Conservation (phyloP, 768 basidiomycete species). For the Kwoniella europaea region DNA sequence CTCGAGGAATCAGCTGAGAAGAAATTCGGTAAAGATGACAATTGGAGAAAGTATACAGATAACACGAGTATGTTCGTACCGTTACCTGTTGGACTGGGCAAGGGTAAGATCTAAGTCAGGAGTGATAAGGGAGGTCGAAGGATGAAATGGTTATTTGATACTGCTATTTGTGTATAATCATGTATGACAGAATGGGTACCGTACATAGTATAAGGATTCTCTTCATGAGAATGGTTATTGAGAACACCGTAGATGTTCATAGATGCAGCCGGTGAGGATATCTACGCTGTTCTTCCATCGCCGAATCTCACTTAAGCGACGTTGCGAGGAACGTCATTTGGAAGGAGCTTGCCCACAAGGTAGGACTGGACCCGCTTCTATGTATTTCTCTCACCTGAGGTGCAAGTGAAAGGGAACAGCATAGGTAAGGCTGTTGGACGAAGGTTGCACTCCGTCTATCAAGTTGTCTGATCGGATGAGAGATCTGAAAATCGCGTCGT, state of each 20-base stretch:
- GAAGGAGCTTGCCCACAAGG: background rate
- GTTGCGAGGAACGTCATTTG: background rate
- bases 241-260: background rate
- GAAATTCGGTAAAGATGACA: constrained; percentile 44
- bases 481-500: too few relatives aligned
- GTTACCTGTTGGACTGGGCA: constrained; percentile 44
- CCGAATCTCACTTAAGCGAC: background rate
- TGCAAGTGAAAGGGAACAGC: too few relatives aligned
- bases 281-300: background rate
- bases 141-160: too few relatives aligned
- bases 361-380: background rate
- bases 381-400: background rate
- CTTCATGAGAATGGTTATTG: too few relatives aligned
- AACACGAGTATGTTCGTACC: constrained; percentile 45
- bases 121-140: background rate
- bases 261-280: background rate
- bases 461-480: too few relatives aligned
- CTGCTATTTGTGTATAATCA: too few relatives aligned
- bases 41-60: constrained; percentile 45
- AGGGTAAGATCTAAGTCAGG: constrained; percentile 27
- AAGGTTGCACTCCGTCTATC: too few relatives aligned
- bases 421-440: too few relatives aligned
- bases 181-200: too few relatives aligned
- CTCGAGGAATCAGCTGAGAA: constrained; percentile 63
- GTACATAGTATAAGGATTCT: too few relatives aligned